Conservation (phyloP, 306 rosid species). For the Vigna radiata region DNA sequence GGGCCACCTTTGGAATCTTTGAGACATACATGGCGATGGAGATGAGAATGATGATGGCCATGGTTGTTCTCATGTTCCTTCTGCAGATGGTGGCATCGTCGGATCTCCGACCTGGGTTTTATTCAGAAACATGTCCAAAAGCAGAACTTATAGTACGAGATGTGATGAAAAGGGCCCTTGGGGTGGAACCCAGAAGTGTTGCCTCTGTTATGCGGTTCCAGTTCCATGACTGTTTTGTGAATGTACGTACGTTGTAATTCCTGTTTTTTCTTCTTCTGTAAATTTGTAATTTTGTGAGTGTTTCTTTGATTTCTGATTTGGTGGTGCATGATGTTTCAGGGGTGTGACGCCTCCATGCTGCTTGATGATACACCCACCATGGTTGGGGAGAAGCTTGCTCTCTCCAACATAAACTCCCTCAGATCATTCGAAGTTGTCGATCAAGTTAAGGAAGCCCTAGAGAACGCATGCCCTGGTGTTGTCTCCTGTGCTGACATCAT, state of each 20-base stretch:
- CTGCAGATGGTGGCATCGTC: conserved; percentile 36
- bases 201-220: conserved; percentile 96
- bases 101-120: conserved; percentile 63
- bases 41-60: not conserved
- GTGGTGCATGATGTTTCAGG: conserved; percentile 43
- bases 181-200: conserved; percentile 71
- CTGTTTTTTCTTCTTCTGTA: not conserved
- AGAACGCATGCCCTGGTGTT: conserved; percentile 68
- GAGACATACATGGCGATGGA: not conserved
- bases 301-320: not conserved
- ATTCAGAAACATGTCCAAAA: conserved; percentile 62
- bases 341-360: conserved; percentile 90
- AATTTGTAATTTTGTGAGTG: not conserved
- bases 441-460: conserved; percentile 69
- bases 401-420: conserved; percentile 79
- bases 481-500: conserved; percentile 93
- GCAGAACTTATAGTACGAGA: conserved; percentile 66
- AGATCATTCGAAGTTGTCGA: conserved; percentile 85
- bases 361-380: conserved; percentile 83
- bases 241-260: not conserved
- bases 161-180: conserved; percentile 67
- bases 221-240: conserved; percentile 89
- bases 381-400: conserved; percentile 84
- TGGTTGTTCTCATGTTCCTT: conserved; percentile 41
- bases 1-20: not conserved